These are phyloP conservation scores for Phellinidium pouzarii DNA, from an alignment of 1,284 basidiomycete genomes.

Conservation along the genomic window DNA sequence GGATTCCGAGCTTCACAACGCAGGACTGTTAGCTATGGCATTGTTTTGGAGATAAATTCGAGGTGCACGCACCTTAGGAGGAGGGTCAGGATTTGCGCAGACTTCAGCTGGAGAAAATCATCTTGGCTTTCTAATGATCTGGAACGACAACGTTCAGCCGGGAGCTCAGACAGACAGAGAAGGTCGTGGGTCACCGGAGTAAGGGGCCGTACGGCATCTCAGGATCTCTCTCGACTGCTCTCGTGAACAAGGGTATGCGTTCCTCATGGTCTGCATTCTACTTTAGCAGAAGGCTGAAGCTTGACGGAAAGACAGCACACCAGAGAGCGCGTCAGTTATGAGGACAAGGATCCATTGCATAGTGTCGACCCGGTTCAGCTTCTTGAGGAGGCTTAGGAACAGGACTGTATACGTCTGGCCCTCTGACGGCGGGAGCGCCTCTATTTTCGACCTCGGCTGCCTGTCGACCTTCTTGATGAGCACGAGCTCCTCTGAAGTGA, in stretches of 20 bases:
- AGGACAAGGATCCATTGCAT: constrained; percentile 91
- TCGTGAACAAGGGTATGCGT: constrained; percentile 67
- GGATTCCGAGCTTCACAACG: constrained; percentile 43
- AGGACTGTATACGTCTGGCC: constrained; percentile 81
- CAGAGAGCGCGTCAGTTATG: constrained; percentile 84
- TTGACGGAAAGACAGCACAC: constrained; percentile 34
- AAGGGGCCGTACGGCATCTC: constrained; percentile 84
- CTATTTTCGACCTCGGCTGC: constrained; percentile 67
- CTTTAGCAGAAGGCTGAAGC: neutral
- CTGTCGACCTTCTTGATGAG: constrained; percentile 88
- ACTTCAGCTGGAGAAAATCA: constrained; percentile 89
- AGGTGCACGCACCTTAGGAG: constrained; percentile 61
- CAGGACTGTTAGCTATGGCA: neutral
- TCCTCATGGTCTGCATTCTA: constrained; percentile 66
- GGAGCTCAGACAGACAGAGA: constrained; percentile 2
- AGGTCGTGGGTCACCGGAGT: constrained; percentile 50
- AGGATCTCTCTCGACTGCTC: constrained; percentile 52
- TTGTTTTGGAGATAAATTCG: neutral
- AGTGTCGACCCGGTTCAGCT: constrained; percentile 88
- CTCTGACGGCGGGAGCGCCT: constrained; percentile 72
- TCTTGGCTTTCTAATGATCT: constrained; percentile 84
- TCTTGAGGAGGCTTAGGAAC: constrained; percentile 88
- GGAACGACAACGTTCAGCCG: constrained; percentile 15
- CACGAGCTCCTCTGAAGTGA: constrained; percentile 84
- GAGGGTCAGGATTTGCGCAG: constrained; percentile 82